These are phyloP conservation scores for Lachancea cidri DNA, from an alignment of 805 yeast species.

Conservation along the genomic window DNA sequence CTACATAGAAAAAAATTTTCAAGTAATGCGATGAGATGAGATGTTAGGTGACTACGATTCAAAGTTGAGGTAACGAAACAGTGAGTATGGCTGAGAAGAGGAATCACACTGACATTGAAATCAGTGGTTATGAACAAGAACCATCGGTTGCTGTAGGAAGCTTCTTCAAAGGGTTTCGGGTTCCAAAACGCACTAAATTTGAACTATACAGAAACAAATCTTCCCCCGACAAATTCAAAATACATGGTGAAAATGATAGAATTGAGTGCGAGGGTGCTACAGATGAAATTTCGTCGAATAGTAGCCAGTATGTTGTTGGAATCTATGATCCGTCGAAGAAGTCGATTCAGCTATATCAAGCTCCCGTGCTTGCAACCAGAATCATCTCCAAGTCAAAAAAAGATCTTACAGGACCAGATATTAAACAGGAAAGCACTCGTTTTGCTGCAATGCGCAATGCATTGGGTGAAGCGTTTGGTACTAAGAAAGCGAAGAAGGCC, in stretches of 20 bases:
- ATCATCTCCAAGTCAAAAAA: constrained; percentile 60
- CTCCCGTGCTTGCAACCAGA: constrained; percentile 57
- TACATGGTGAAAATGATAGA: constrained; percentile 75
- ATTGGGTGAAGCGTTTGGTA: constrained; percentile 94
- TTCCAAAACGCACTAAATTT: constrained; percentile 55
- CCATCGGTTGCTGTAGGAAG: constrained; percentile 56
- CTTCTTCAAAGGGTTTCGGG: constrained; percentile 72
- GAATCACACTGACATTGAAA: constrained; percentile 15
- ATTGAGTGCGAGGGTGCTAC: constrained; percentile 66
- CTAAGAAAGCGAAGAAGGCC: constrained; percentile 91
- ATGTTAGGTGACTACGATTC: background rate
- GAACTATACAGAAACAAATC: constrained; percentile 50
- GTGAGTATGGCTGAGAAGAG: constrained; percentile 16
- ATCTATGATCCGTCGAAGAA: constrained; percentile 66
- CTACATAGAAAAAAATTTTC: constrained; percentile 2
- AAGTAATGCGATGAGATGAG: constrained; percentile 4
- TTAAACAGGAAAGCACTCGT: constrained; percentile 50
- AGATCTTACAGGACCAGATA: constrained; percentile 53
- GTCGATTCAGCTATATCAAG: constrained; percentile 56
- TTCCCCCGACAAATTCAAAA: constrained; percentile 36
- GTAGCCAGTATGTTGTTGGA: constrained; percentile 62
- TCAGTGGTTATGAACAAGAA: constrained; percentile 39
- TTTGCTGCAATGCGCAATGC: constrained; percentile 64
- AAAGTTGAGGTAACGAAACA: background rate
- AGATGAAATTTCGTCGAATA: constrained; percentile 34